phyloP scores from a whole-genome alignment of 768 basidiomycete species.

The Panaeolus cyanescens region DNA sequence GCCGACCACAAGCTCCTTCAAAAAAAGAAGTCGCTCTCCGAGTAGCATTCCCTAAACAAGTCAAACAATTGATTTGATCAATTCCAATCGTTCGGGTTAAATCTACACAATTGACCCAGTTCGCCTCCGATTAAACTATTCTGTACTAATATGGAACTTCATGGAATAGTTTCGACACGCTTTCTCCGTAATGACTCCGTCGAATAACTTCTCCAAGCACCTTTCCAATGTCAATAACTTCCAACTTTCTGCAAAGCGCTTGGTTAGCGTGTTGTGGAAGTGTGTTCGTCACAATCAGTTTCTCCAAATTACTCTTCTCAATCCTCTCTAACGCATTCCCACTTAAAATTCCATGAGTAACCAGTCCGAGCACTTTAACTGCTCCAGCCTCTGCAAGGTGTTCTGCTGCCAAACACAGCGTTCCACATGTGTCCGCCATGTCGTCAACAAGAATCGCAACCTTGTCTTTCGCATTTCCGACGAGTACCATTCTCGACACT shows the following conservation, averaged over 20 bases:
- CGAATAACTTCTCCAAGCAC: slow-evolving; percentile 96
- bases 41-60: slow-evolving; percentile 15
- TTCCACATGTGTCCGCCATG: slow-evolving; percentile 98
- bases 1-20: not conserved
- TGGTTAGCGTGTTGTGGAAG: slow-evolving; percentile 86
- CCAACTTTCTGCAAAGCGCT: slow-evolving; percentile 73
- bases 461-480: slow-evolving; percentile 92
- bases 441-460: slow-evolving; percentile 96
- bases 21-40: slow-evolving; percentile 21
- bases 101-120: slow-evolving; percentile 18
- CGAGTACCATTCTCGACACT: slow-evolving; percentile 93
- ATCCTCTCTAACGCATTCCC: slow-evolving; percentile 84
- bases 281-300: slow-evolving; percentile 98
- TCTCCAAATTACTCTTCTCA: slow-evolving; percentile 75
- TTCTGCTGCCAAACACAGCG: slow-evolving; percentile 87
- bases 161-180: slow-evolving; percentile 85
- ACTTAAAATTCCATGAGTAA: slow-evolving; percentile 95
- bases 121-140: slow-evolving; percentile 16
- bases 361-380: slow-evolving; percentile 82
- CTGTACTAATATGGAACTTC: slow-evolving; percentile 78
- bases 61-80: slow-evolving; percentile 15
- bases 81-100: slow-evolving; percentile 28
- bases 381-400: slow-evolving; percentile 92
- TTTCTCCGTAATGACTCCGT: slow-evolving; percentile 96
- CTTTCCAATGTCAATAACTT: slow-evolving; percentile 92